Percentiles rank a stretch among this genome's conserved stretches.
Conservation (phyloP, 441 rosid genomes). For the Lepidium campestre region DNA sequence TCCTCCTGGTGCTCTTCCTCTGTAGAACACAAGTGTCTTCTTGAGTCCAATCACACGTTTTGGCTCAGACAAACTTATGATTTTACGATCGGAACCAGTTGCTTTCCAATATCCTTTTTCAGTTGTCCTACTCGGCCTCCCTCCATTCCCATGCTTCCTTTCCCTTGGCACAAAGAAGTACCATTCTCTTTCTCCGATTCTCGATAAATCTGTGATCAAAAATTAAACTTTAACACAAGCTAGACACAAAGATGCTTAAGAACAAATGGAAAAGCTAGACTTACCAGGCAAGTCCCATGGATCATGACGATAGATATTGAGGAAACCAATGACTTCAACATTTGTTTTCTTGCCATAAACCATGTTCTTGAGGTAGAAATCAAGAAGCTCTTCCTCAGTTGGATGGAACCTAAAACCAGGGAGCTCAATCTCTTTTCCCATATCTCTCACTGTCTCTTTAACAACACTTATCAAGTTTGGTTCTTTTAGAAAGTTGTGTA, state of each 20-base stretch:
- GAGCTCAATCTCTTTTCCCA: constrained; percentile 41
- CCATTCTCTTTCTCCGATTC: constrained; percentile 89
- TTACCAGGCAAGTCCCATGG: constrained; percentile 86
- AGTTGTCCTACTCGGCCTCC: constrained; percentile 88
- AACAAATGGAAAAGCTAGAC: background rate
- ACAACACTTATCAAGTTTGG: background rate
- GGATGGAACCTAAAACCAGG: constrained; percentile 98
- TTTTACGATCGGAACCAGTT: constrained; percentile 87
- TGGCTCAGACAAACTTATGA: constrained; percentile 56
- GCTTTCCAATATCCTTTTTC: constrained; percentile 93
- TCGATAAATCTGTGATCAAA: constrained; percentile 50
- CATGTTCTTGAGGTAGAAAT: constrained; percentile 76
- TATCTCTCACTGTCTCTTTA: constrained; percentile 23
- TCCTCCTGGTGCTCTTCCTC: constrained; percentile 88
- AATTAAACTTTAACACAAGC: background rate
- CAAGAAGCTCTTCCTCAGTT: constrained; percentile 83
- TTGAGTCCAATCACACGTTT: constrained; percentile 68
- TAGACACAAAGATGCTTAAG: background rate
- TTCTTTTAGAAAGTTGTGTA: background rate
- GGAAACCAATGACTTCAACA: constrained; percentile 53
- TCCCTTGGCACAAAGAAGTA: constrained; percentile 93
- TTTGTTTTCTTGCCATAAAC: constrained; percentile 46
- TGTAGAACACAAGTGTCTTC: constrained; percentile 91
- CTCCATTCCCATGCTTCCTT: constrained; percentile 80
- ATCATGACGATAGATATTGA: constrained; percentile 75